Conservation (phyloP, 495 filamentous ascomycete species). For the Neurospora sp. region DNA sequence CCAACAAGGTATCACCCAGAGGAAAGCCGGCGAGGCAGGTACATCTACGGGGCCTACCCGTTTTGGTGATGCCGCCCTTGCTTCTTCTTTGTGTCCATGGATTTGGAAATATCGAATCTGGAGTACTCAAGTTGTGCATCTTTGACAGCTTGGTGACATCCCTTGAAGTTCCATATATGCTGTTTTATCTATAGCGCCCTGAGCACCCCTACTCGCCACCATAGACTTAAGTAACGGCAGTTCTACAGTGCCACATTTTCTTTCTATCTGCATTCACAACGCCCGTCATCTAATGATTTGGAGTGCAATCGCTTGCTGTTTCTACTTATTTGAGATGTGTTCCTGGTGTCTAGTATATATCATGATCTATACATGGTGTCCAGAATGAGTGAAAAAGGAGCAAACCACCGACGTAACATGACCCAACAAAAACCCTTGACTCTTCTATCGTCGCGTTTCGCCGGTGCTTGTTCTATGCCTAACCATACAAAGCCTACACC, state of each 20-base stretch:
- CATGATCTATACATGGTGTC: neutral
- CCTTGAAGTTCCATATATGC: neutral
- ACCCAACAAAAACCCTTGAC: neutral
- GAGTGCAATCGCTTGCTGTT: neutral
- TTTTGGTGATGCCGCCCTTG: neutral
- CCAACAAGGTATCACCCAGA: neutral
- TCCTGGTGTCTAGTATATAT: neutral
- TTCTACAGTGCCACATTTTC: neutral
- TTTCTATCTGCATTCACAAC: neutral
- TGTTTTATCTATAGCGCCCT: neutral
- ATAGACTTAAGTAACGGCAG: neutral
- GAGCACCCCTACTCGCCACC: neutral
- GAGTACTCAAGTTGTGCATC: neutral
- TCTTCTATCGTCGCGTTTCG: neutral
- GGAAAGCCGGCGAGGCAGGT: neutral
- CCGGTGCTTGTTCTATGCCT: neutral
- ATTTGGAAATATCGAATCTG: neutral
- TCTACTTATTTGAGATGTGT: neutral
- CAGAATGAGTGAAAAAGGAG: neutral
- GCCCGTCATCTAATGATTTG: neutral
- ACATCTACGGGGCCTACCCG: neutral
- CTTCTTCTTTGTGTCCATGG: neutral
- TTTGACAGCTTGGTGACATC: neutral
- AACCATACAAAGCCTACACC: neutral
- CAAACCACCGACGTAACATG: neutral